Evolutionary conservation across 176 grass and related monocot genomes (phyloP).

Genomic region (Rhynchospora tenuis): DNA sequence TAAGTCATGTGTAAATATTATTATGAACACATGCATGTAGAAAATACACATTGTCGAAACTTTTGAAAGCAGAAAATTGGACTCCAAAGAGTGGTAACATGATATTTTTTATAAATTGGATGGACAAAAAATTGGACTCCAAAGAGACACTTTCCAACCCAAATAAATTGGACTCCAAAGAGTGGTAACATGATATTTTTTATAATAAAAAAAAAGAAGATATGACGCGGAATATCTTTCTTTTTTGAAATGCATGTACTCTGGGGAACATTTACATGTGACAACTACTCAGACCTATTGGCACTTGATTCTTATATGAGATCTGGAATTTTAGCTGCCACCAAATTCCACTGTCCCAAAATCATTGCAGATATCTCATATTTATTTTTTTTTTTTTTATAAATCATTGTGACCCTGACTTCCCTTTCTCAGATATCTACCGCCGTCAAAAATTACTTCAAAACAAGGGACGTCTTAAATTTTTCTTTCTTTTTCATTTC

Average conservation of each 20-base stretch:
- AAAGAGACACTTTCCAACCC: too few species aligned
- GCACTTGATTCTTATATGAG: conserved; percentile 6
- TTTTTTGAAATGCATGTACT: conserved; percentile 1
- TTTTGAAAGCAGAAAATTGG: too few species aligned
- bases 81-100: too few species aligned
- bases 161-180: too few species aligned
- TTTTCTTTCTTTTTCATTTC: too few species aligned
- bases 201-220: background rate
- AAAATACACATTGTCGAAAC: too few species aligned
- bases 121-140: too few species aligned
- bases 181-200: background rate
- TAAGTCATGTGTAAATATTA: too few species aligned
- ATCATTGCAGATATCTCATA: background rate
- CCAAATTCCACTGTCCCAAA: background rate
- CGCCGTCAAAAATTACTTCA: background rate
- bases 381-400: background rate
- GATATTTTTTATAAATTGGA: too few species aligned
- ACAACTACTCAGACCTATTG: background rate
- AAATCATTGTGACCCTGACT: background rate
- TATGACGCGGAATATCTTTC: background rate
- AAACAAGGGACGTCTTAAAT: too few species aligned
- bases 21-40: too few species aligned
- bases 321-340: background rate
- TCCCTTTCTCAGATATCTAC: too few species aligned
- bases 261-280: conserved; percentile 8